Evolutionary conservation across 2,329 filamentous ascomycete genomes (phyloP), one percentile per base, ranked within the genome.

Genomic region (Mollisiaceae sp.): DNA sequence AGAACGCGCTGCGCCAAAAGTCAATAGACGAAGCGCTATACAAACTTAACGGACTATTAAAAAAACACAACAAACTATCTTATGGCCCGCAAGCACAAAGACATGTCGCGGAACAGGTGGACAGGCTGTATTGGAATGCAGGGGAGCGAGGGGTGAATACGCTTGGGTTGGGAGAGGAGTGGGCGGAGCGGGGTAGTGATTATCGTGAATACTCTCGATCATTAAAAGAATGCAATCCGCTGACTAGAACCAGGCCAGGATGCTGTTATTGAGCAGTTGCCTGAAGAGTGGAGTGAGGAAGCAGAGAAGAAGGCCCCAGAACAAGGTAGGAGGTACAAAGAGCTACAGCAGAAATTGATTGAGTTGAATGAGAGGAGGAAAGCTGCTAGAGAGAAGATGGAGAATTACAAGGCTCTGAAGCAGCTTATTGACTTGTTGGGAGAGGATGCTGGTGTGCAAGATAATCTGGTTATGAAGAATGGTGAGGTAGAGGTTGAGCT

Each of bases 61-160:
- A 85, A 69, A 87, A 89, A 70, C 90, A 93, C 75, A 83, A 83
- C 36, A 85, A 85, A 41, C 83, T 87, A 63, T 87, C 87, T 5
- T 91, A 91, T 75, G 84, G 87, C 18, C 84, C 88, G 0, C 88
- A 90, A 71, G 88, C 89, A n/a, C 86, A 84, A 60, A 84, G 89
- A 41, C 88, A 91, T 72, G 84, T 92, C 20, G 89, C 90, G 1
- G 89, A 91, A 79, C 90, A 93, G 78, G 87, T 93, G 50, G 88
- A 91, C 76, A 78, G 78, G 57, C 78, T 91, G 54, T 92, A 92
- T 75, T 83, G 83, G 76, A 78, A 80, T 50, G 78, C 79, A 1
- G 82, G 79, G 6, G 80, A 80, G 52, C 74, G 76, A 20, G 73
- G 70, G 0, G 73, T 73, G 1, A 67, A 45, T 52, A 43, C 70